Base-by-base conservation (phyloP, 2,329 filamentous ascomycete genomes). In the Aureobasidium sp. region DNA sequence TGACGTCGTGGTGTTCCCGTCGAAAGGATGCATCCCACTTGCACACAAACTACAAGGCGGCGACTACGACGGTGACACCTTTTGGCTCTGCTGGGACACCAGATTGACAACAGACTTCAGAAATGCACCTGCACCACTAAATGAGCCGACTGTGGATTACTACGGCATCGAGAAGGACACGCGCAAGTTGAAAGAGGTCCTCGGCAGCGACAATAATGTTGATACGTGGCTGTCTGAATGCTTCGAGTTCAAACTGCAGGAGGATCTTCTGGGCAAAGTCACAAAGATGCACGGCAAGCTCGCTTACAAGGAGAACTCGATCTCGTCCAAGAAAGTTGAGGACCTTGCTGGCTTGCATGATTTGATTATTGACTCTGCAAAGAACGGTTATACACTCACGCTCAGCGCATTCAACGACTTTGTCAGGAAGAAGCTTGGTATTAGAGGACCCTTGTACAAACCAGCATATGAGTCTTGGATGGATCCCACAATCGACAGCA, bases 1-100 rank as follows among this genome's bases (percentile, higher is more conserved):
- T 64, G 88, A 97, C 67, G 86, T 96, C 1, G 80, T 94, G 15
- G 81, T 97, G 0, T 97, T 97, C 66, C 80, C 89, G 0, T 79
- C 78, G 0, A 82, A 81, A 63, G 88, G 88, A 0, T 70, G 80
- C 29, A 76, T 74, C 0, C 83, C 89, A 0, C 78, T 91, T 0
- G 90, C 89, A 0, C 82, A 84, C 9, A 86, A 87, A 67, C 77
- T 93, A 0, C 90, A 88, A 1, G 90, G 90, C 0, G 90, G 90
- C 0, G 90, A 93, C 68, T 93, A 91, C 65, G 89, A 93, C 66
- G 90, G 90, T 0, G 90, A 94, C 65, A 81, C 77, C 13, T 80
- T 88, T 5, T 92, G 88, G 88, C 75, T 90, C 0, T 90, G 87
- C 68, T 93, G 87, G 87, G 88, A 92, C 32, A 75, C 78, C 0